Percentiles rank a stretch among this genome's conserved stretches.
Conservation (phyloP, 1,139 yeast genomes). For the Magnusiomyces fungicola region DNA sequence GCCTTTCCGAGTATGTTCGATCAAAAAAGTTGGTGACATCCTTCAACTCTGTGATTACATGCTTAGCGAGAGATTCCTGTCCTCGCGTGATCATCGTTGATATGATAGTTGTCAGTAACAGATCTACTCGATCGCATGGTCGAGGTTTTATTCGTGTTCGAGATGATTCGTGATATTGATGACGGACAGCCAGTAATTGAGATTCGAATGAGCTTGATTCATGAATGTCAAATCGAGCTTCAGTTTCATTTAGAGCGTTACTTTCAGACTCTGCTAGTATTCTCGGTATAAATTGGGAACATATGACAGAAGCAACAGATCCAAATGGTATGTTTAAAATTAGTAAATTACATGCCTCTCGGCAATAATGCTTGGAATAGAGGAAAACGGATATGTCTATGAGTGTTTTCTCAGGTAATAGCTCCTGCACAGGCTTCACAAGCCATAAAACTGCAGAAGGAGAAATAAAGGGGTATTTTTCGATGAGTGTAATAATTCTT, state of each 20-base stretch:
- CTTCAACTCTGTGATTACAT: background rate
- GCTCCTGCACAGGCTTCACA: background rate
- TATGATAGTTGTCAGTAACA: background rate
- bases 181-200: background rate
- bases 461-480: background rate
- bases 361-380: background rate
- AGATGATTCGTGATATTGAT: background rate
- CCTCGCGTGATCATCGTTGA: background rate
- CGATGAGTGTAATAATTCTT: background rate
- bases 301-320: background rate
- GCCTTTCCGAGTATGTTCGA: too few species aligned
- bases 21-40: background rate
- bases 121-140: background rate
- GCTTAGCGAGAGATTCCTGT: background rate
- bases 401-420: background rate
- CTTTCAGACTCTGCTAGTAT: background rate
- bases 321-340: background rate
- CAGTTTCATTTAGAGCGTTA: too few species aligned
- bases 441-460: background rate
- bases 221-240: too few species aligned
- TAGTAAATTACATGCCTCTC: constrained; percentile 1
- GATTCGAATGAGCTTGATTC: too few species aligned
- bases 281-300: background rate
- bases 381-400: background rate
- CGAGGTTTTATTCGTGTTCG: background rate